Conservation (phyloP, 805 yeast genomes). For the Teunomyces stri region DNA sequence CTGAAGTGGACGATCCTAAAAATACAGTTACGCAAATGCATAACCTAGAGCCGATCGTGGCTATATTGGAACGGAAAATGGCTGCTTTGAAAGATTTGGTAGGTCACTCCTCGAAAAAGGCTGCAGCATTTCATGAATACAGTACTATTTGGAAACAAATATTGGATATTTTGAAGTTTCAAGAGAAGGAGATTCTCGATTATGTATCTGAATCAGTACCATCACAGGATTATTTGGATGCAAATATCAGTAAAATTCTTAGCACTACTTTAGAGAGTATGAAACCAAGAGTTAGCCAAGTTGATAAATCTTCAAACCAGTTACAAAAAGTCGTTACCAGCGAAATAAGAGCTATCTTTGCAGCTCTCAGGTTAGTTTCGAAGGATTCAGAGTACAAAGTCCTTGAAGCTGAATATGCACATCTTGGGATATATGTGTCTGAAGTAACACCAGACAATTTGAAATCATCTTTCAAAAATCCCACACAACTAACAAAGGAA, state of each 20-base stretch:
- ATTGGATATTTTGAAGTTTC: constrained; percentile 16
- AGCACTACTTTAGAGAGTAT: neutral
- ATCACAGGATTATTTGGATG: constrained; percentile 2
- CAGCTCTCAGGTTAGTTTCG: constrained; percentile 6
- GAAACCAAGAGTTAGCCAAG: neutral
- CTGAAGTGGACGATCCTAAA: constrained; percentile 7
- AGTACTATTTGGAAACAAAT: constrained; percentile 29
- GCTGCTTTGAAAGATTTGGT: constrained; percentile 27
- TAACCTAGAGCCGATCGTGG: constrained; percentile 32
- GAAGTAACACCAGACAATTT: neutral
- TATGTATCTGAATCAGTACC: constrained; percentile 9
- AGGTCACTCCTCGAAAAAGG: constrained; percentile 20
- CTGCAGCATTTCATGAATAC: constrained; percentile 28
- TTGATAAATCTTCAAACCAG: constrained; percentile 3
- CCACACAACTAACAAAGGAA: neutral
- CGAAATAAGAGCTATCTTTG: constrained; percentile 21
- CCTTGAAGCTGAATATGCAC: neutral
- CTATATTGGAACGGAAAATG: constrained; percentile 26
- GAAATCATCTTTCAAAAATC: neutral
- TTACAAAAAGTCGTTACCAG: constrained; percentile 15
- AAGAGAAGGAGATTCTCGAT: constrained; percentile 24
- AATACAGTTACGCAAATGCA: constrained; percentile 34
- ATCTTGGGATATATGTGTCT: neutral
- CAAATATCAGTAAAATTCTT: neutral
- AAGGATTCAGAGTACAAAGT: neutral